Evolutionary conservation across 2,329 filamentous ascomycete genomes (phyloP).

Genomic region (Colletotrichum sp.): DNA sequence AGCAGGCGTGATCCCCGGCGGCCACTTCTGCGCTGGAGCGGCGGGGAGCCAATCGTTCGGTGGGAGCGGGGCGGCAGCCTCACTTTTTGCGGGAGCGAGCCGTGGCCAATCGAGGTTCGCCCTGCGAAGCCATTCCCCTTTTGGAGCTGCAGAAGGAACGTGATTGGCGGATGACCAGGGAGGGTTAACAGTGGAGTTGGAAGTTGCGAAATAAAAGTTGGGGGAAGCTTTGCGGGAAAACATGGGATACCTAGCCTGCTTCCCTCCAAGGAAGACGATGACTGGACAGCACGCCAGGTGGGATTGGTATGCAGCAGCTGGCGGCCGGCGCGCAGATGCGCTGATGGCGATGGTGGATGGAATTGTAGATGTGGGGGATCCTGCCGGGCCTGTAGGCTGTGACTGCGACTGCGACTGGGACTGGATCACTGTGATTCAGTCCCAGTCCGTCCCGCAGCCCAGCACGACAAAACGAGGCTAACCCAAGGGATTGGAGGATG

Average conservation of each 20-base stretch:
- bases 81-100: constrained; percentile 17
- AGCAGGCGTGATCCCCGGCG: neutral
- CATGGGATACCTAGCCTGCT: neutral
- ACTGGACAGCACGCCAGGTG: neutral
- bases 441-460: neutral
- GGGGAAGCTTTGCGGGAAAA: neutral
- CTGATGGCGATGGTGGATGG: neutral
- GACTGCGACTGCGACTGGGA: neutral
- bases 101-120: constrained; percentile 13
- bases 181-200: neutral
- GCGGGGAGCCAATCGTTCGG: constrained; percentile 6
- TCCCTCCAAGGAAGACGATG: neutral
- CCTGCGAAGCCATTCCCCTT: neutral
- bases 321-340: neutral
- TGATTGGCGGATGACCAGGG: neutral
- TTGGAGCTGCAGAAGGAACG: neutral
- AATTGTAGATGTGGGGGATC: neutral
- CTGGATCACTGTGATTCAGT: neutral
- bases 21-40: neutral
- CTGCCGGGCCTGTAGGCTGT: neutral
- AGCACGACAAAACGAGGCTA: neutral
- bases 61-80: constrained; percentile 17
- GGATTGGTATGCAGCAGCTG: neutral
- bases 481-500: neutral
- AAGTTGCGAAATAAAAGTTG: neutral